Base-by-base conservation (phyloP, 352 stramenopile genomes). In the Phytophthora pistaciae region DNA sequence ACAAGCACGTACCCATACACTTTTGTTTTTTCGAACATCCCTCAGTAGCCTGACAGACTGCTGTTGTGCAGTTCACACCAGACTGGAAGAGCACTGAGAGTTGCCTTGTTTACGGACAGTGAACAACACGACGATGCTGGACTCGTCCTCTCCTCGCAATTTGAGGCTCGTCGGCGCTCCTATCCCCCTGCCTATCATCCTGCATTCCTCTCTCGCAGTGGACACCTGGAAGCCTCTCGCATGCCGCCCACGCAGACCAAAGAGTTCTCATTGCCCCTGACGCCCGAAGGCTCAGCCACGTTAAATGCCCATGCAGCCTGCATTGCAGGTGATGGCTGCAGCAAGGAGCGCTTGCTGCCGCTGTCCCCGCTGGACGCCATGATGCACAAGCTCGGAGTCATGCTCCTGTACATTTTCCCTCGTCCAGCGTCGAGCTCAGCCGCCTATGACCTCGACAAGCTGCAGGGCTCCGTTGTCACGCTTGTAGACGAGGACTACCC, bases 381-480 rank as follows among this genome's bases (percentile, higher is more conserved):
- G 68, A 88, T 91, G 83, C 63, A 64, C 25, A 59, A 58, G 8
- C 75, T 88, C 21, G 63, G 67, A 25, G 60, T 91, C 54, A 68
- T 72, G 31, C 70, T 88, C 21, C 62, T 91, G 60, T 88, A 87
- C 72, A 68, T 88, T 49, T 89, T 83, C 56, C 79, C 68, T 36
- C 42, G 64, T 5, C 7, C 54, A 31, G 48, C 48, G 7, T n/a
- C 46, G 2, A 57, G 10, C 27, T 42, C 60, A 13, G 11, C 8
- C 1, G 23, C 29, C 2, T 91, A 77, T 56, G 77, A 89, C 27
- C 71, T 85, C 42, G 49, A 70, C 11, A 75, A 66, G 21, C 33
- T 85, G 8, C 61, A 79, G 18, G 14, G 21, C 3, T 67, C 80
- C 1, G 78, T 90, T 60, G 18, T 72, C 21, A 42, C 53, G 4